Evolutionary conservation across 768 basidiomycete genomes (phyloP).

Genomic region (Pleurotus citrinopileatus): DNA sequence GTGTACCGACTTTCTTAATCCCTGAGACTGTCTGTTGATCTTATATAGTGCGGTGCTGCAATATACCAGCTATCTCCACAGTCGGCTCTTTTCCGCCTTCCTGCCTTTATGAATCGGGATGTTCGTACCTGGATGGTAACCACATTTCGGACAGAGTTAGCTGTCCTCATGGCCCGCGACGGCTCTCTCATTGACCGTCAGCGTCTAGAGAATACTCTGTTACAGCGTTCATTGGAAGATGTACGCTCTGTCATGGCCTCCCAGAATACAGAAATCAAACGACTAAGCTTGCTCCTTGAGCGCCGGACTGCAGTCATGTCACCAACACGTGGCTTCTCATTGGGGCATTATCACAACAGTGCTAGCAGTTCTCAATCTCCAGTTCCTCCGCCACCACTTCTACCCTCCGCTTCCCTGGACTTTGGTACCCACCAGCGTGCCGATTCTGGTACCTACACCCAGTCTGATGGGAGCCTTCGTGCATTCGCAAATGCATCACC

Average conservation of each 20-base stretch:
- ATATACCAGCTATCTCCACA: slow-evolving; percentile 20
- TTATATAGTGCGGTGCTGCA: slow-evolving; percentile 22
- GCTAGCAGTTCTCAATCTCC: neutral
- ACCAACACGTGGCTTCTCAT: slow-evolving; percentile 15
- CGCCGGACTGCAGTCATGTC: slow-evolving; percentile 17
- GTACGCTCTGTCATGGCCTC: slow-evolving; percentile 4
- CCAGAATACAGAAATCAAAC: neutral
- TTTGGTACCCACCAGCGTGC: neutral
- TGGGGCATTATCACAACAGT: neutral
- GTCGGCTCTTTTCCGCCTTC: slow-evolving; percentile 25
- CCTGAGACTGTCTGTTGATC: neutral
- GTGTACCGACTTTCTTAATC: neutral
- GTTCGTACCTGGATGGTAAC: slow-evolving; percentile 25
- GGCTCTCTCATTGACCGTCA: slow-evolving; percentile 19
- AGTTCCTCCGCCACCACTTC: neutral
- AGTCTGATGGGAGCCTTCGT: neutral
- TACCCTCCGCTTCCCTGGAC: neutral
- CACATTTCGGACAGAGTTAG: slow-evolving; percentile 18
- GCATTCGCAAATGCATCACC: slow-evolving; percentile 13
- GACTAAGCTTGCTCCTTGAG: slow-evolving; percentile 9
- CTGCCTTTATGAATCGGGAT: slow-evolving; percentile 20
- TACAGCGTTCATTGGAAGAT: slow-evolving; percentile 18
- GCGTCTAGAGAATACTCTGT: slow-evolving; percentile 18
- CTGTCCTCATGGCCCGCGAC: slow-evolving; percentile 16
- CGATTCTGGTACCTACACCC: slow-evolving; percentile 2